phyloP scores from a whole-genome alignment of 2,329 filamentous ascomycete species.

The Fusarium nanum region DNA sequence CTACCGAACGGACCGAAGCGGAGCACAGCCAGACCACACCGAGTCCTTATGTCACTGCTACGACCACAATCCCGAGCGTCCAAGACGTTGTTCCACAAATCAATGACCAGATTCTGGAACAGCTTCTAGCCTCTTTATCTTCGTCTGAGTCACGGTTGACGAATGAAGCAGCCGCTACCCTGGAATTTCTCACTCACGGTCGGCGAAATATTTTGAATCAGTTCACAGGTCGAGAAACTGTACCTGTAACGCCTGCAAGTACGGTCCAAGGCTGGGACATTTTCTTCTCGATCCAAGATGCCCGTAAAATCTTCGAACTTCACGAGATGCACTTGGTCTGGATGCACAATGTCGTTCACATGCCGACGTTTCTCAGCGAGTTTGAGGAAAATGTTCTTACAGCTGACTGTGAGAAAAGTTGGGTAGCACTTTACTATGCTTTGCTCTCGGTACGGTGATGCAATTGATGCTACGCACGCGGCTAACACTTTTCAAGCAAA shows the following conservation, averaged over 20 bases:
- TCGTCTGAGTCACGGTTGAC: background rate
- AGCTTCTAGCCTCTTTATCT: background rate
- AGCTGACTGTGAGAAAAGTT: background rate
- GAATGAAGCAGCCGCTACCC: background rate
- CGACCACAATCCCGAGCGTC: accelerated
- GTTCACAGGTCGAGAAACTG: background rate
- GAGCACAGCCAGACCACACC: background rate
- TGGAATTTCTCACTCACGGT: slow-evolving; percentile 1
- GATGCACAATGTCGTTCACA: slow-evolving; percentile 5
- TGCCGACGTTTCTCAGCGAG: background rate
- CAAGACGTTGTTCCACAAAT: background rate
- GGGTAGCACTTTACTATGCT: slow-evolving; percentile 6
- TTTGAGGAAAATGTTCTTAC: background rate
- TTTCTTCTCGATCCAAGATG: background rate
- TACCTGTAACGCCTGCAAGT: accelerated
- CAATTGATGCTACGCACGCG: background rate
- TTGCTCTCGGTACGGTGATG: background rate
- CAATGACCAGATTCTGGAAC: background rate
- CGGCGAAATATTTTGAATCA: background rate
- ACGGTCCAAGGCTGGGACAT: background rate
- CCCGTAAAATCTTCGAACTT: background rate
- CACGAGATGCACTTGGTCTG: background rate
- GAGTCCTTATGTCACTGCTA: background rate
- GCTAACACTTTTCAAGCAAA: background rate
- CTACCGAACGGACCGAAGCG: background rate